These are phyloP conservation scores for Fusarium nanum DNA, from an alignment of 2,329 filamentous ascomycete species.

Conservation along the genomic window DNA sequence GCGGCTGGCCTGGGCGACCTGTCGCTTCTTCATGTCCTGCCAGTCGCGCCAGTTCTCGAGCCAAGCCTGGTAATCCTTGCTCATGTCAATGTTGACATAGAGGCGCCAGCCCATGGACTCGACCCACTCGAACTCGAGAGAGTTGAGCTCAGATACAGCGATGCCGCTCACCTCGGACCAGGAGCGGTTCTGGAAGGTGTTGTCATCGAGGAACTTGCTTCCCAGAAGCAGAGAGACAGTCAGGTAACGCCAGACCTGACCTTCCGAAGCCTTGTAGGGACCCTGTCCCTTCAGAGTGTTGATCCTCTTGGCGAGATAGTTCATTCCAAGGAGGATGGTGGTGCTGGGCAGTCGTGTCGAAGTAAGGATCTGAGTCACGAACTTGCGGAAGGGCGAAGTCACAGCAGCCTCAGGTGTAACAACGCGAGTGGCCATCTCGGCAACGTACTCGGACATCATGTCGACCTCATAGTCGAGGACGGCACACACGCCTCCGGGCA, in stretches of 20 bases:
- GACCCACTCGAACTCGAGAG: conserved; percentile 89
- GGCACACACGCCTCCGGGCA: conserved; percentile 87
- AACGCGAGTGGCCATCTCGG: conserved; percentile 80
- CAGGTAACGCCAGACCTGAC: conserved; percentile 87
- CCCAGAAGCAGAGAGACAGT: conserved; percentile 87
- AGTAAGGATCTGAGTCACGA: conserved; percentile 88
- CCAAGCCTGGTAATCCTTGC: conserved; percentile 76
- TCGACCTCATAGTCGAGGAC: conserved; percentile 98
- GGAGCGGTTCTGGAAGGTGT: conserved; percentile 96
- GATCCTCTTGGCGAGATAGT: conserved; percentile 87
- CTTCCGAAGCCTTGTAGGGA: conserved; percentile 69
- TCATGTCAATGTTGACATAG: conserved; percentile 84
- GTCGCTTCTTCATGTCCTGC: conserved; percentile 66
- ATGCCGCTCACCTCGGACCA: conserved; percentile 97
- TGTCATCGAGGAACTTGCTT: conserved; percentile 96
- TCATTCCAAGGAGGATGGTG: conserved; percentile 89
- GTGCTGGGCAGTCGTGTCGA: conserved; percentile 91
- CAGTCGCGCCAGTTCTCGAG: conserved; percentile 70
- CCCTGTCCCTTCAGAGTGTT: conserved; percentile 72
- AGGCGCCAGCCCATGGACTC: conserved; percentile 84
- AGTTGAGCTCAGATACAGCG: conserved; percentile 83
- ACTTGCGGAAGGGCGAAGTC: conserved; percentile 85
- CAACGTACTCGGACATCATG: conserved; percentile 93
- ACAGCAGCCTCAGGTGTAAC: conserved; percentile 65
- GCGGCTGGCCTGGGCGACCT: conserved; percentile 60